Evolutionary conservation across 2,329 filamentous ascomycete genomes (phyloP).

Genomic region (Colletotrichum camelliae): DNA sequence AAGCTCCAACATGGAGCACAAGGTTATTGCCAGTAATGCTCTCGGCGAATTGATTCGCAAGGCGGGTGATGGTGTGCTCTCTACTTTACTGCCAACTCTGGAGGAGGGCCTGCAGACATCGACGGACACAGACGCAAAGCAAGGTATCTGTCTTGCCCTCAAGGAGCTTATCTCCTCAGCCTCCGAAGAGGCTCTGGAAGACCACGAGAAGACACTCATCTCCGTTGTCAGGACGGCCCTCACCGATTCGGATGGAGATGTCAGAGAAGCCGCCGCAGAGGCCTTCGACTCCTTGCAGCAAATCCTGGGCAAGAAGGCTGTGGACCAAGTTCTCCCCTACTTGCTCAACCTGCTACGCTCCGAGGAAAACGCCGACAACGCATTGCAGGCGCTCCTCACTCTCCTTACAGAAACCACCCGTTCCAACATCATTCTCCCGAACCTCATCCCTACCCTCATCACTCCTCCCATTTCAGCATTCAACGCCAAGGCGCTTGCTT

Average conservation of each 20-base stretch:
- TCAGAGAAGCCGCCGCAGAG: constrained; percentile 94
- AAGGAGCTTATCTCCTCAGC: constrained; percentile 92
- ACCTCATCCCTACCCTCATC: constrained; percentile 91
- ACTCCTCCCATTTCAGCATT: constrained; percentile 90
- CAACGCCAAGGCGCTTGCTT: constrained; percentile 93
- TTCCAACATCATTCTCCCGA: constrained; percentile 95
- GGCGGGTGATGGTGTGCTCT: constrained; percentile 90
- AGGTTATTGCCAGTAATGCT: constrained; percentile 97
- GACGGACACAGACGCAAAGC: constrained; percentile 89
- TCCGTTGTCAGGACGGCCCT: constrained; percentile 92
- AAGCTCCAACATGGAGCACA: constrained; percentile 97
- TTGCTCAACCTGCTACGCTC: constrained; percentile 88
- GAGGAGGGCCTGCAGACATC: constrained; percentile 90
- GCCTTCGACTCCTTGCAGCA: constrained; percentile 96
- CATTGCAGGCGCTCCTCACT: constrained; percentile 89
- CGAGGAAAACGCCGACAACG: constrained; percentile 88
- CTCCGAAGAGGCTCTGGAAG: constrained; percentile 85
- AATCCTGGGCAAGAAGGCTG: constrained; percentile 89
- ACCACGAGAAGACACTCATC: constrained; percentile 94
- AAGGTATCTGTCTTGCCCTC: constrained; percentile 96
- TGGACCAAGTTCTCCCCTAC: constrained; percentile 94
- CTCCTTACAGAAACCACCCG: constrained; percentile 91
- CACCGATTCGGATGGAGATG: constrained; percentile 87
- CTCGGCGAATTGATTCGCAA: constrained; percentile 96
- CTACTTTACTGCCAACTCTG: constrained; percentile 86